Evolutionary conservation across 2,329 filamentous ascomycete genomes (phyloP).

Genomic region (Pyrenochaeta sp.): DNA sequence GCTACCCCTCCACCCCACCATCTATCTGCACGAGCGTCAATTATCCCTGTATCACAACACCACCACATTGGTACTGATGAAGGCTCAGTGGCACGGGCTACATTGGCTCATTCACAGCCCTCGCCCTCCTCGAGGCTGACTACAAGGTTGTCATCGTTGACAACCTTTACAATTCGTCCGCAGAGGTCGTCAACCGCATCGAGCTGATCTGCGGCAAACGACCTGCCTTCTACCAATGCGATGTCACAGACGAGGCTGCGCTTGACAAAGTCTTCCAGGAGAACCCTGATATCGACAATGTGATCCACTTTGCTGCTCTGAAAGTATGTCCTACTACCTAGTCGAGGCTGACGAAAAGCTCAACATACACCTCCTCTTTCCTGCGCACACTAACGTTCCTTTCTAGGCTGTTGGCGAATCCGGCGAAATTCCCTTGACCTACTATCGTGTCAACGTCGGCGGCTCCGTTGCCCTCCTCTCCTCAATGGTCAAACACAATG

Average conservation of each 20-base stretch:
- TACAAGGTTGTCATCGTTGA: slow-evolving; percentile 98
- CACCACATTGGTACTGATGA: slow-evolving; percentile 10
- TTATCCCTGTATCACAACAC: slow-evolving; percentile 2
- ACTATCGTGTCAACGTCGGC: slow-evolving; percentile 96
- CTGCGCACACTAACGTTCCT: slow-evolving; percentile 14
- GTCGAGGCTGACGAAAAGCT: background rate
- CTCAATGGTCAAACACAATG: slow-evolving; percentile 88
- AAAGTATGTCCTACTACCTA: slow-evolving; percentile 69
- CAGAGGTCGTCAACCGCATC: slow-evolving; percentile 91
- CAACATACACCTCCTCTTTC: background rate
- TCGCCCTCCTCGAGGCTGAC: slow-evolving; percentile 89
- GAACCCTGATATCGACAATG: slow-evolving; percentile 94
- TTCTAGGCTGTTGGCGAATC: slow-evolving; percentile 92
- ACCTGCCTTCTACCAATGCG: slow-evolving; percentile 82
- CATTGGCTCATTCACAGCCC: slow-evolving; percentile 96
- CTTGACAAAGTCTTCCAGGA: slow-evolving; percentile 88
- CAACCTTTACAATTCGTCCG: slow-evolving; percentile 95
- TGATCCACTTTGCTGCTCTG: slow-evolving; percentile 97
- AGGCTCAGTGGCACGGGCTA: slow-evolving; percentile 87
- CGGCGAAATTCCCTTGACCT: slow-evolving; percentile 90
- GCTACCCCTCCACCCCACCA: slow-evolving; percentile 43
- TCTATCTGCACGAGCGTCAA: slow-evolving; percentile 2
- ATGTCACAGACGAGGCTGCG: slow-evolving; percentile 84
- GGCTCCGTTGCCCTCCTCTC: slow-evolving; percentile 88
- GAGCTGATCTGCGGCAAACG: slow-evolving; percentile 91